Percentiles rank a stretch among this genome's conserved stretches.
Conservation (phyloP, 2,329 filamentous ascomycete genomes). For the Sporothrix curviconia region DNA sequence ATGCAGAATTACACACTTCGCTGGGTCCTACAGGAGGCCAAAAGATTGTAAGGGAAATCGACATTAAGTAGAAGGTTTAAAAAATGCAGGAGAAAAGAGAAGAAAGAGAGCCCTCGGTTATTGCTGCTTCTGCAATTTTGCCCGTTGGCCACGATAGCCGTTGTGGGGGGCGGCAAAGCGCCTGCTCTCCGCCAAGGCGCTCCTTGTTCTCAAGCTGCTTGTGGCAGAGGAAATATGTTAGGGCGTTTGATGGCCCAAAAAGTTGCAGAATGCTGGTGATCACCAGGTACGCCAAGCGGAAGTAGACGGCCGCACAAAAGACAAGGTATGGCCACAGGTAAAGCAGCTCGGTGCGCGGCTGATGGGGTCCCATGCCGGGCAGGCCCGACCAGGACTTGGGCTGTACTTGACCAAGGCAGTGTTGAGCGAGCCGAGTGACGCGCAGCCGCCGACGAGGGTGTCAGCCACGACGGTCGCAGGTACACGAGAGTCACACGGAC, state of each 20-base stretch:
- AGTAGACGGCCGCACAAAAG: slow-evolving; percentile 80
- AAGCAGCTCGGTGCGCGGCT: slow-evolving; percentile 62
- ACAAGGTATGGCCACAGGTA: slow-evolving; percentile 82
- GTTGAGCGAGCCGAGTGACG: no score
- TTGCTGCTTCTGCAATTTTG: no score
- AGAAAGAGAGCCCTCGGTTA: not conserved
- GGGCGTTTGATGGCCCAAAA: slow-evolving; percentile 87
- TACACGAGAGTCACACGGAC: slow-evolving; percentile 95
- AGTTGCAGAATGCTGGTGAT: slow-evolving; percentile 87
- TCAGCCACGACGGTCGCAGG: slow-evolving; percentile 85
- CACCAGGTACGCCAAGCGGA: slow-evolving; percentile 85
- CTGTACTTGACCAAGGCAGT: no score
- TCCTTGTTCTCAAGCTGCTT: slow-evolving; percentile 52
- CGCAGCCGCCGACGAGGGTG: slow-evolving; percentile 81
- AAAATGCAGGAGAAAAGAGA: no score
- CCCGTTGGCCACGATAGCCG: no score
- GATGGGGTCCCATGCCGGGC: slow-evolving; percentile 42
- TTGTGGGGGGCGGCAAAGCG: no score
- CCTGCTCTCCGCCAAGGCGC: slow-evolving; percentile 29
- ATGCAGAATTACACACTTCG: no score
- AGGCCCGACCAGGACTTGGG: slow-evolving; percentile 1
- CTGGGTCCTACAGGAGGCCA: no score
- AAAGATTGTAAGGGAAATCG: no score
- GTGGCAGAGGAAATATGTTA: slow-evolving; percentile 71
- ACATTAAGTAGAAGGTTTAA: no score